A percentile compares a stretch with the other conserved stretches of the same genome.
Evolutionary conservation across 306 rosid species (phyloP).

Genomic region (Erythrophleum fordii): DNA sequence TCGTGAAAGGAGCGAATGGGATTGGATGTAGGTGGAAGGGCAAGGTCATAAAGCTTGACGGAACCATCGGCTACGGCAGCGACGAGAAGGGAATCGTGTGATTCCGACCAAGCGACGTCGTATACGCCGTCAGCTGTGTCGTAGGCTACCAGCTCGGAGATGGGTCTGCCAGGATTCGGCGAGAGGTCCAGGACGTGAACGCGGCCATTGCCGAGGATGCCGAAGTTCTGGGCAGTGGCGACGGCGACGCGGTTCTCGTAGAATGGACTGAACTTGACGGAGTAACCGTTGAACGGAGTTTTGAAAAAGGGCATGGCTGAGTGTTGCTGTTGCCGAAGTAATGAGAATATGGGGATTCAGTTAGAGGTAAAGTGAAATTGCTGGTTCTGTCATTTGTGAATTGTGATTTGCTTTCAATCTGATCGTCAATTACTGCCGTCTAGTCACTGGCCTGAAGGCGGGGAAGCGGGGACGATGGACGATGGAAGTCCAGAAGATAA

Average conservation of each 20-base stretch:
- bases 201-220: conserved; percentile 97
- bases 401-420: background rate
- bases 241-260: conserved; percentile 92
- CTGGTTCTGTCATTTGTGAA: background rate
- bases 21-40: conserved; percentile 72
- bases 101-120: conserved; percentile 91
- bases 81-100: conserved; percentile 82
- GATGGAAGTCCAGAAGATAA: background rate
- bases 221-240: conserved; percentile 93
- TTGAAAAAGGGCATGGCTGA: conserved; percentile 79
- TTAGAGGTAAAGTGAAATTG: background rate
- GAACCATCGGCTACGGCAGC: conserved; percentile 98
- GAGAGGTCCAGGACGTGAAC: conserved; percentile 84
- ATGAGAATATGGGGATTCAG: background rate
- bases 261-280: conserved; percentile 96
- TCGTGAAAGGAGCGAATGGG: conserved; percentile 92
- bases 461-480: background rate
- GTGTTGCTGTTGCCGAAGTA: background rate
- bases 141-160: conserved; percentile 65
- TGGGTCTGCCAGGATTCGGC: conserved; percentile 47
- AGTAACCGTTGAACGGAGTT: conserved; percentile 94
- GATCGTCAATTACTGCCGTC: background rate
- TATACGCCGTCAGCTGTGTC: conserved; percentile 96
- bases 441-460: background rate
- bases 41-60: conserved; percentile 84